phyloP scores from a whole-genome alignment of 1,284 basidiomycete species.

The Fomitopsis betulina region DNA sequence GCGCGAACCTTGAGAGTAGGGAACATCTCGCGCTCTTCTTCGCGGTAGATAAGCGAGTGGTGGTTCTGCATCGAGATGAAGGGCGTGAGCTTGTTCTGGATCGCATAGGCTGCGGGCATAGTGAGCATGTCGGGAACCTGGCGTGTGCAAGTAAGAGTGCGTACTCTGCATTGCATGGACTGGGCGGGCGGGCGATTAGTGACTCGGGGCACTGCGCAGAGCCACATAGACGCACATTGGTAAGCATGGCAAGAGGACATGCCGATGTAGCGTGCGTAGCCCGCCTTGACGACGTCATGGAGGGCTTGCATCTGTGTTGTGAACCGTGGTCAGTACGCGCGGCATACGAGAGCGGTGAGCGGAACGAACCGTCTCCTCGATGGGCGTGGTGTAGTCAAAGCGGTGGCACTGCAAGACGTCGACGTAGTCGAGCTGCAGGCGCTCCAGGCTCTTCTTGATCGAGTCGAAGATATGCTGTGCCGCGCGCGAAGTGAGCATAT shows the following conservation, averaged over 20 bases:
- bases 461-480: slow-evolving; percentile 40
- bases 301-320: slow-evolving; percentile 49
- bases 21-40: slow-evolving; percentile 50
- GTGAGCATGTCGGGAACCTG: background rate
- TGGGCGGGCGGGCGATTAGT: slow-evolving; percentile 11
- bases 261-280: slow-evolving; percentile 65
- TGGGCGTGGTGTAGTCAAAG: slow-evolving; percentile 26
- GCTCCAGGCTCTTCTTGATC: slow-evolving; percentile 34
- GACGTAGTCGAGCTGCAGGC: slow-evolving; percentile 36
- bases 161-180: slow-evolving; percentile 46
- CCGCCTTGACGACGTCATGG: slow-evolving; percentile 61
- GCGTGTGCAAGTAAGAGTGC: background rate
- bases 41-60: slow-evolving; percentile 39
- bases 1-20: slow-evolving; percentile 28
- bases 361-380: slow-evolving; percentile 23
- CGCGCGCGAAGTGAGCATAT: background rate
- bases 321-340: background rate
- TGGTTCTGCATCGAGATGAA: slow-evolving; percentile 55
- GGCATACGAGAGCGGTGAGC: no score
- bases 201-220: slow-evolving; percentile 1
- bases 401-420: slow-evolving; percentile 31
- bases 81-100: slow-evolving; percentile 37
- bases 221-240: slow-evolving; percentile 18
- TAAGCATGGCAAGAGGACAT: slow-evolving; percentile 42
- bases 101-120: slow-evolving; percentile 24